These are phyloP conservation scores for Hypoxylon sp. DNA, from an alignment of 2,329 filamentous ascomycete genomes.

Conservation along the genomic window DNA sequence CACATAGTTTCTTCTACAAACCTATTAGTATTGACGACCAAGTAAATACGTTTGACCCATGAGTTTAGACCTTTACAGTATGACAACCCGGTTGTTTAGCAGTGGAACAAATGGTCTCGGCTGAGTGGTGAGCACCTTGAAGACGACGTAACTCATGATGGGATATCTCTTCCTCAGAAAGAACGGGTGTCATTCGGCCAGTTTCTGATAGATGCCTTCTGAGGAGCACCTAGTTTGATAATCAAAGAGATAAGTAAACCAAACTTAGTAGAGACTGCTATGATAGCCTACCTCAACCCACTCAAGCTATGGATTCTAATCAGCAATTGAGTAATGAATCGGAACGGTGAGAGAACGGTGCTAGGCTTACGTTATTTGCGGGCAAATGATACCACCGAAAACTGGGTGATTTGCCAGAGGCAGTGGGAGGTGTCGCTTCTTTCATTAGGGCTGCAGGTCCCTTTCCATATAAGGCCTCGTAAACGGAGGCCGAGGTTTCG, in stretches of 20 bases:
- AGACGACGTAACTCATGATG: background rate
- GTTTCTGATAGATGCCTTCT: conserved; percentile 1
- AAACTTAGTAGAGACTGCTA: background rate
- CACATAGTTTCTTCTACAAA: conserved; percentile 5
- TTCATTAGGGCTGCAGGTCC: background rate
- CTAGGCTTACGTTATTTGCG: conserved; percentile 3
- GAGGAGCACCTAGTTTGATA: background rate
- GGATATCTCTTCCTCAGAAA: background rate
- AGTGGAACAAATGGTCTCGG: background rate
- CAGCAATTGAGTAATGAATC: background rate
- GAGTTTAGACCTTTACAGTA: background rate
- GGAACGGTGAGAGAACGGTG: background rate
- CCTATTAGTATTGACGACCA: background rate
- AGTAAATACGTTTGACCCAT: background rate
- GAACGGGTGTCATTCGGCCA: background rate
- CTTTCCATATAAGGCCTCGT: conserved; percentile 5
- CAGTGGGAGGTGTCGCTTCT: background rate
- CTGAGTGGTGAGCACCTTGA: background rate
- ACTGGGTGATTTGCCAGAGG: background rate
- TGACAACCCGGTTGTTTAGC: conserved; percentile 3
- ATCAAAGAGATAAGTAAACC: background rate
- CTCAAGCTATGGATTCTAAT: background rate
- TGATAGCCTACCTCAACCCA: conserved; percentile 5
- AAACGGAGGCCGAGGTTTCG: conserved; percentile 5
- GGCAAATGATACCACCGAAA: conserved; percentile 10